Percentiles rank a stretch among this genome's conserved stretches.
phyloP scores from a whole-genome alignment of 352 stramenopile genomes.

The Phytophthora pinifolia region DNA sequence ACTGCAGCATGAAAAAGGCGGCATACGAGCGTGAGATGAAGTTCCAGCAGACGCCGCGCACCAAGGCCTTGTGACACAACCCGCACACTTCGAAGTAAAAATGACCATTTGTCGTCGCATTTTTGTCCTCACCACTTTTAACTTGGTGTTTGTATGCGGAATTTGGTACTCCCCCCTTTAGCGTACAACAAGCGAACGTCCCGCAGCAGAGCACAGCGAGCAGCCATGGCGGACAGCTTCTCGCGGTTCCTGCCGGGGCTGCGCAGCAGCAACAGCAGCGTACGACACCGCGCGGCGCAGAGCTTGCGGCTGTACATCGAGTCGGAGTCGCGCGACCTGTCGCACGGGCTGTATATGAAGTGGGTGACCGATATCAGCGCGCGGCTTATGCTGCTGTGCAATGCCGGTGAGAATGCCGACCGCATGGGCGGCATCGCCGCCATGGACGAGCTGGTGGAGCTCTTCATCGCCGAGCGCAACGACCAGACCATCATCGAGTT shows the following conservation, averaged over 20 bases:
- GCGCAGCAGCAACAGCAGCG: conserved; percentile 61
- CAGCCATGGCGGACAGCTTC: conserved; percentile 63
- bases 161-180: no score
- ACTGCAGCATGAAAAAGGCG: conserved; percentile 66
- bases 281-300: conserved; percentile 66
- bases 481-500: conserved; percentile 91
- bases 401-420: conserved; percentile 72
- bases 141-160: no score
- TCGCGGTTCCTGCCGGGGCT: conserved; percentile 75
- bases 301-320: conserved; percentile 84
- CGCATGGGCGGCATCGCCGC: conserved; percentile 85
- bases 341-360: conserved; percentile 85
- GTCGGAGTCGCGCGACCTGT: conserved; percentile 84
- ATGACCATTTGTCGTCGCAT: no score
- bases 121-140: no score
- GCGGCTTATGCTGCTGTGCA: conserved; percentile 84
- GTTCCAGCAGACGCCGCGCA: conserved; percentile 52
- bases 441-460: conserved; percentile 89
- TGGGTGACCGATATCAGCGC: conserved; percentile 84
- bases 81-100: not conserved
- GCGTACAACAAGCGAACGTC: not conserved
- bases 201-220: not conserved
- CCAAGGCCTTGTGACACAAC: conserved; percentile 58
- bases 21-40: conserved; percentile 54
- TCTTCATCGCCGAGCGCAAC: conserved; percentile 88